Conservation (phyloP, 441 rosid genomes). For the Biscutella laevigata region DNA sequence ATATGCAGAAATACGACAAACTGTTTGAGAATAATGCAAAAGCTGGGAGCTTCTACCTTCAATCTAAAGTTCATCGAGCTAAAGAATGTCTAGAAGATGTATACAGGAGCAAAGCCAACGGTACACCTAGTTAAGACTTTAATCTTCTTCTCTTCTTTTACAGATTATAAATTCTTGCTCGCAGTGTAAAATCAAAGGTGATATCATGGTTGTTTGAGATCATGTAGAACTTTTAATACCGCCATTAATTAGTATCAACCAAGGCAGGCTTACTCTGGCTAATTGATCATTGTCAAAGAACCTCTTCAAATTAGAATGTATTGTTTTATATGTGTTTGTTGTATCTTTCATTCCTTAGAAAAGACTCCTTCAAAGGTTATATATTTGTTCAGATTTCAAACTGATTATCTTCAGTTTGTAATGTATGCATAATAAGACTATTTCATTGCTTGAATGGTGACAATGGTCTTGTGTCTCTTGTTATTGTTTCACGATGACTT, state of each 20-base stretch:
- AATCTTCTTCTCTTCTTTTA: too few species aligned
- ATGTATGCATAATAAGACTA: neutral
- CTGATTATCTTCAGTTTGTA: neutral
- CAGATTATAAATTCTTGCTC: too few species aligned
- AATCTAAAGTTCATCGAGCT: constrained; percentile 85
- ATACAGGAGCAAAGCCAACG: too few species aligned
- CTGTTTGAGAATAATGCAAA: constrained; percentile 70
- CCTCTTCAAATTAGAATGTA: neutral
- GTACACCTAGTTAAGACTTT: too few species aligned
- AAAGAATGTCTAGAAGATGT: constrained; percentile 68
- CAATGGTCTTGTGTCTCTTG: too few species aligned
- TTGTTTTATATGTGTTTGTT: neutral
- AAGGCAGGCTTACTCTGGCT: constrained; percentile 3
- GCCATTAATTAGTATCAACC: constrained; percentile 10
- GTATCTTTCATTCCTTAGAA: neutral
- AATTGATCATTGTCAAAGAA: neutral
- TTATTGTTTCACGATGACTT: constrained; percentile 31
- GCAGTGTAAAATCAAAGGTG: too few species aligned
- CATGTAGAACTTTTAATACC: constrained; percentile 9
- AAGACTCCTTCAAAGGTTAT: neutral
- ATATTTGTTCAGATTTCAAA: neutral
- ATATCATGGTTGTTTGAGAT: constrained; percentile 7
- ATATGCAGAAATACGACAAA: constrained; percentile 62
- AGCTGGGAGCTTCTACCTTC: constrained; percentile 79
- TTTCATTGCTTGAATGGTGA: neutral